A percentile compares a stretch with the other conserved stretches of the same genome.
Conservation (phyloP, 2,329 filamentous ascomycete species). For the Pestalotiopsis sp. region DNA sequence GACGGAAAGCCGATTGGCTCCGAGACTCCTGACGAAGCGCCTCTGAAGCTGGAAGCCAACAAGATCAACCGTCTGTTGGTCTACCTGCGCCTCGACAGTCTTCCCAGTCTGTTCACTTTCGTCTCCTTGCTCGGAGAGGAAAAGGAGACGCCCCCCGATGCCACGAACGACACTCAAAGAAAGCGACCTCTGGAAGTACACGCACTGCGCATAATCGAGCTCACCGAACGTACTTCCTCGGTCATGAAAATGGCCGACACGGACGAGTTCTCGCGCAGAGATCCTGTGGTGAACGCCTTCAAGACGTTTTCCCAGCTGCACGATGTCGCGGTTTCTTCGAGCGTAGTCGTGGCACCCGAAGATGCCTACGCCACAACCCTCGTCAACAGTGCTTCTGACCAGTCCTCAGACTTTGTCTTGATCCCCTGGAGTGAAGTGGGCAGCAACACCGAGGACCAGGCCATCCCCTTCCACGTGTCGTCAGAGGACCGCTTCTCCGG, state of each 20-base stretch:
- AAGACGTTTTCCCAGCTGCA: slow-evolving; percentile 84
- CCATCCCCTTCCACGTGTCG: slow-evolving; percentile 42
- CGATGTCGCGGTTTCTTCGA: slow-evolving; percentile 80
- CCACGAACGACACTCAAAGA: slow-evolving; percentile 27
- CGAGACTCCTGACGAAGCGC: slow-evolving; percentile 37
- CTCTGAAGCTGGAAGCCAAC: slow-evolving; percentile 35
- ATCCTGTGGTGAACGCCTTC: slow-evolving; percentile 91
- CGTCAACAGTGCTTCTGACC: slow-evolving; percentile 68
- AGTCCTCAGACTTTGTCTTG: slow-evolving; percentile 73
- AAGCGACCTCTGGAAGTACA: slow-evolving; percentile 70
- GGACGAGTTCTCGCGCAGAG: slow-evolving; percentile 71
- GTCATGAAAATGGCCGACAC: slow-evolving; percentile 92
- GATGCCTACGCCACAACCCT: slow-evolving; percentile 79
- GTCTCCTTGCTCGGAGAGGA: slow-evolving; percentile 74
- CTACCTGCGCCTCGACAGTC: slow-evolving; percentile 82
- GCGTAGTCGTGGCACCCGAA: slow-evolving; percentile 78
- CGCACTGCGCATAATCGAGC: slow-evolving; percentile 81
- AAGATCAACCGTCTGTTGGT: slow-evolving; percentile 70
- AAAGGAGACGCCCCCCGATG: slow-evolving; percentile 23
- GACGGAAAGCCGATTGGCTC: slow-evolving; percentile 59
- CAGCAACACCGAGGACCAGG: slow-evolving; percentile 68
- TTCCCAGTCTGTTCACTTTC: slow-evolving; percentile 80
- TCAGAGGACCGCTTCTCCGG: slow-evolving; percentile 63
- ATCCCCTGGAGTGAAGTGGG: slow-evolving; percentile 91
- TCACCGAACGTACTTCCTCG: slow-evolving; percentile 90